Evolutionary conservation across 1,284 basidiomycete genomes (phyloP).

Genomic region (Ceratobasidium sp.): DNA sequence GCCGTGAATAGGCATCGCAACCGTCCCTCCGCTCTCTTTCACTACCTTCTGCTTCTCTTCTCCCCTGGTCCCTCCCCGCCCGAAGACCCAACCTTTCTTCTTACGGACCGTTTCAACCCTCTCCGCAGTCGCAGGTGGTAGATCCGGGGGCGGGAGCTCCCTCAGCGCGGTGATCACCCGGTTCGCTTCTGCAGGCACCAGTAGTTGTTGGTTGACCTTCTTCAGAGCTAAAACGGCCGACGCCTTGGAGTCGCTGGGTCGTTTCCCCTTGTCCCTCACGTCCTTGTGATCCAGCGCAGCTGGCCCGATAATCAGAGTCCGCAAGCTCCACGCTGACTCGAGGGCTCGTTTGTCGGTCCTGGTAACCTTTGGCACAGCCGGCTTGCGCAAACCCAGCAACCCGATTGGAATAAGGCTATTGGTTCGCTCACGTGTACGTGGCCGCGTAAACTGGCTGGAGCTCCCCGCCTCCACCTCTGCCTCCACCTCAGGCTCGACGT

Average conservation of each 20-base stretch:
- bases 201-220: conserved; percentile 76
- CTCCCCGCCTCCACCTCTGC: background rate
- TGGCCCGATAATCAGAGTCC: conserved; percentile 73
- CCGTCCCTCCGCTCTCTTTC: conserved; percentile 19
- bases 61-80: conserved; percentile 15
- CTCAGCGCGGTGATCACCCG: conserved; percentile 75
- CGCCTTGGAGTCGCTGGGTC: conserved; percentile 58
- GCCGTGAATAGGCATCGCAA: conserved; percentile 45
- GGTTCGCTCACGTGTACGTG: background rate
- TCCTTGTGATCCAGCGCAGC: conserved; percentile 51
- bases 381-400: conserved; percentile 25
- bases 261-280: conserved; percentile 54
- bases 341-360: conserved; percentile 68
- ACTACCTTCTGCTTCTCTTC: conserved; percentile 20
- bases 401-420: conserved; percentile 24
- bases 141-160: conserved; percentile 60
- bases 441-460: background rate
- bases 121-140: conserved; percentile 45
- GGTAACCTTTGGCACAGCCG: conserved; percentile 23
- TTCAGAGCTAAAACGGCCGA: conserved; percentile 58
- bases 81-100: conserved; percentile 36
- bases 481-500: conserved; percentile 15
- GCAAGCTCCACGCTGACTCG: conserved; percentile 69
- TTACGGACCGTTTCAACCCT: conserved; percentile 23
- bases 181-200: conserved; percentile 71